A percentile compares a stretch with the other conserved stretches of the same genome.
Evolutionary conservation across 805 yeast species (phyloP).

Genomic region (Candida palmyrensis): DNA sequence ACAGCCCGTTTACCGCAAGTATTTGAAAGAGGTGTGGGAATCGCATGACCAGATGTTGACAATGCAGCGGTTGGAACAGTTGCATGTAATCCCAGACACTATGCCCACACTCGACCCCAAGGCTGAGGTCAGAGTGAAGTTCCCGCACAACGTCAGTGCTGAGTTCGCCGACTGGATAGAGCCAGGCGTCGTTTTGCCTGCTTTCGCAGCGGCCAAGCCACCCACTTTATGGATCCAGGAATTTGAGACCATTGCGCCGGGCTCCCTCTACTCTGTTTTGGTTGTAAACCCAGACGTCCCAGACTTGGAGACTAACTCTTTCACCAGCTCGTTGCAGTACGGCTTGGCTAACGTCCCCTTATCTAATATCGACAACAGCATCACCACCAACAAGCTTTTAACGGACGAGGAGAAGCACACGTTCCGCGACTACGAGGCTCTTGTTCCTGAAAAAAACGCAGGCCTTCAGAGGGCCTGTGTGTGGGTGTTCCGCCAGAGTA

Average conservation of each 20-base stretch:
- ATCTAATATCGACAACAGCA: conserved; percentile 50
- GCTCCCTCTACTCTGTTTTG: conserved; percentile 66
- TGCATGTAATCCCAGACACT: conserved; percentile 88
- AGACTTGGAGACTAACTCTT: conserved; percentile 63
- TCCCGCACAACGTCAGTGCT: conserved; percentile 56
- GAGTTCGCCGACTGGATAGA: conserved; percentile 63
- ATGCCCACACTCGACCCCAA: conserved; percentile 81
- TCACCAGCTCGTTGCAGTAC: conserved; percentile 67
- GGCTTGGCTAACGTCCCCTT: conserved; percentile 68
- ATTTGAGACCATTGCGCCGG: conserved; percentile 45
- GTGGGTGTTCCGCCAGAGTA: conserved; percentile 83
- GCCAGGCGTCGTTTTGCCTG: conserved; percentile 74
- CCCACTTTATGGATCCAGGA: conserved; percentile 79
- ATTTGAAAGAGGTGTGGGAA: conserved; percentile 70
- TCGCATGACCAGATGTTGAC: conserved; percentile 62
- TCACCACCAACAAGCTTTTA: conserved; percentile 41
- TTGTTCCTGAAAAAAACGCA: conserved; percentile 84
- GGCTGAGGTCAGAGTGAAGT: conserved; percentile 69
- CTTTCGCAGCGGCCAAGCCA: conserved; percentile 65
- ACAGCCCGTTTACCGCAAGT: conserved; percentile 75
- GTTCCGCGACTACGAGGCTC: conserved; percentile 65
- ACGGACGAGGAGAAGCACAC: conserved; percentile 22
- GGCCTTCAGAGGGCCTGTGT: conserved; percentile 78
- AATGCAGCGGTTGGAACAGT: conserved; percentile 89
- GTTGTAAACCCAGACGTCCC: conserved; percentile 93